These are phyloP conservation scores for Trypanosoma grayi DNA, from an alignment of 208 protist species.

Conservation along the genomic window DNA sequence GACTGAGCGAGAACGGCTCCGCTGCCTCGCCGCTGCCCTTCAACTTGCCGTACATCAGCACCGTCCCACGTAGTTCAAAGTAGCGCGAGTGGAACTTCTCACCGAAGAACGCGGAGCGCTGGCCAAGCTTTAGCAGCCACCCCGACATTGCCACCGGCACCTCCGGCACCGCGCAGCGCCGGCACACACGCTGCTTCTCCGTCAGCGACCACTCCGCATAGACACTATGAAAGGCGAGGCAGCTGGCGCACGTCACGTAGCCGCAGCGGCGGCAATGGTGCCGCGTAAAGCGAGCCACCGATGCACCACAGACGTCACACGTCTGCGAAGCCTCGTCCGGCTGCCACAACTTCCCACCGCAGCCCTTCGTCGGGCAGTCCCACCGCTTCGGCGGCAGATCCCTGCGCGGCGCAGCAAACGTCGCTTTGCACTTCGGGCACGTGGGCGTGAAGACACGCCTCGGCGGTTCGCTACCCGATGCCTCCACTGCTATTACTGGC, in stretches of 20 bases:
- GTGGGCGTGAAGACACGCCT: conserved; percentile 14
- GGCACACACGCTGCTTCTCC: conserved; percentile 22
- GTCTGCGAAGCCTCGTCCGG: conserved; percentile 15
- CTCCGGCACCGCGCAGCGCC: conserved; percentile 15
- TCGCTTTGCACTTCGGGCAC: conserved; percentile 3
- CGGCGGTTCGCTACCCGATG: background rate
- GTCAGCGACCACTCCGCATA: conserved; percentile 13
- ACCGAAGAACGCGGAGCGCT: conserved; percentile 15
- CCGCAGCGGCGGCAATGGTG: conserved; percentile 31
- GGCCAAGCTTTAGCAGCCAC: conserved; percentile 15
- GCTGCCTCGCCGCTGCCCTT: background rate
- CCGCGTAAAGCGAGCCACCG: conserved; percentile 13
- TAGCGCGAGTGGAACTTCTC: conserved; percentile 12
- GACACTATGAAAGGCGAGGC: conserved; percentile 9
- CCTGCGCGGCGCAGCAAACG: conserved; percentile 4
- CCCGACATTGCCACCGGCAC: conserved; percentile 10
- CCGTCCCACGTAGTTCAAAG: conserved; percentile 24
- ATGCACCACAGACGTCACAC: conserved; percentile 10
- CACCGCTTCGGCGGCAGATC: conserved; percentile 11
- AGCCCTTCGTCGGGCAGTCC: conserved; percentile 13
- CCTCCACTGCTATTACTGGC: background rate
- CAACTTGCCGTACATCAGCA: conserved; percentile 17
- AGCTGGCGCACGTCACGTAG: conserved; percentile 20
- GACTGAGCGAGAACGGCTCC: background rate
- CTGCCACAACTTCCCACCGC: conserved; percentile 21